Evolutionary conservation across 495 filamentous ascomycete species (phyloP), one percentile per base, ranked within the genome.

Genomic region (Penicillium antarcticum): DNA sequence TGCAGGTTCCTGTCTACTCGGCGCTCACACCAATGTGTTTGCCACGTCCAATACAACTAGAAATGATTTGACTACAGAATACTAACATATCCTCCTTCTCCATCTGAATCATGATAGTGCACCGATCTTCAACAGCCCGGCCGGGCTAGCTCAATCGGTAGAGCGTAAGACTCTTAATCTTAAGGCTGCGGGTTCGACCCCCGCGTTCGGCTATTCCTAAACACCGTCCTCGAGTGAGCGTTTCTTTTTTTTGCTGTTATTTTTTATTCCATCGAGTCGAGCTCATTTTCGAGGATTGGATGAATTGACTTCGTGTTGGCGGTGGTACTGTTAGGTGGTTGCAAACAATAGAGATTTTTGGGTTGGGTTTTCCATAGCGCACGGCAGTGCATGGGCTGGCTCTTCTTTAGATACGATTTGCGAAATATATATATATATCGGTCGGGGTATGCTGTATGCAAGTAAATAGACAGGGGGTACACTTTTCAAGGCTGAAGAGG

Each of bases 121-220:
- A 39, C 11, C 13, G 5, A 0, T 17, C n/a, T 49, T 14, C 38
- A 49, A 49, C 47, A 49, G 47, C 47, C 47, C 47, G 60, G 66
- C 71, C 67, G 56, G 74, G 76, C 74, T 82, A 82, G 70, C 69
- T 80, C 77, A 77, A 76, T 77, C 71, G 74, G 73, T 74, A 80
- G 77, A 80, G 77, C 77, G 76, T 80, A 74, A 76, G 70, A 71
- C 72, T 79, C 74, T 80, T 82, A 81, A 79, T 77, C 76, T 78
- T 73, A 78, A 79, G 75, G 75, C 68, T 79, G 75, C 67, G 73
- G 76, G 75, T 79, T 78, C 73, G 73, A 78, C 71, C 76, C 76
- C 76, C 73, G 67, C 76, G 72, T 79, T 76, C 70, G 75, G 75
- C 75, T 77, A 55, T 64, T 64, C 61, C 61, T 63, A 62, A 31